These are phyloP conservation scores for Hygrophorus pudorinus DNA, from an alignment of 768 basidiomycete species.

Conservation along the genomic window DNA sequence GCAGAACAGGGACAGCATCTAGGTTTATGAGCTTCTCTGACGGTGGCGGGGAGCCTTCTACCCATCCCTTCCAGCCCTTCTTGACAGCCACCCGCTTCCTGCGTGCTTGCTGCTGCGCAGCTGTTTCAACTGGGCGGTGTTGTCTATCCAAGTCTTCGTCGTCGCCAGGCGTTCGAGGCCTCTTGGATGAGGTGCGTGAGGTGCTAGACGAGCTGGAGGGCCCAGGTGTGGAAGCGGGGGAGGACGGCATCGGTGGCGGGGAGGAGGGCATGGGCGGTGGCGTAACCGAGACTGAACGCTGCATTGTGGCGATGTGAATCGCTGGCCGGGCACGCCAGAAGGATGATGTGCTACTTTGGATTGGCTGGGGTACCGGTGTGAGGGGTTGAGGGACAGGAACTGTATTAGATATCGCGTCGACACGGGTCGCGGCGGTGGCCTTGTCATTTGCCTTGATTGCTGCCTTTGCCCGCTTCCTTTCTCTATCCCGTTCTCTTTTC, in stretches of 20 bases:
- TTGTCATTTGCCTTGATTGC: conserved; percentile 25
- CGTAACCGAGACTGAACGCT: conserved; percentile 65
- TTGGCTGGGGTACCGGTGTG: conserved; percentile 16
- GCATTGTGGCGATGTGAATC: conserved; percentile 60
- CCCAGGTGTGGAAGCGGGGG: conserved; percentile 65
- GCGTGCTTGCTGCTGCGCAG: conserved; percentile 24
- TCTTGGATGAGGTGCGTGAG: conserved; percentile 72
- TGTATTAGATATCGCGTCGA: conserved; percentile 20
- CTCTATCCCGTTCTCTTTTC: conserved; percentile 41
- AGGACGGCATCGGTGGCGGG: conserved; percentile 33
- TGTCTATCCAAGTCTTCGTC: conserved; percentile 28
- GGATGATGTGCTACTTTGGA: conserved; percentile 28
- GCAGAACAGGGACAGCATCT: conserved; percentile 59
- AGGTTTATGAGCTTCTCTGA: conserved; percentile 77
- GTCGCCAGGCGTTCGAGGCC: conserved; percentile 67
- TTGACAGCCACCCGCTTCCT: conserved; percentile 57
- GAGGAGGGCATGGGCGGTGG: conserved; percentile 49
- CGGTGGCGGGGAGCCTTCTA: conserved; percentile 75
- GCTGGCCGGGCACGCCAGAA: conserved; percentile 66
- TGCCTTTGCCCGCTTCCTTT: conserved; percentile 31
- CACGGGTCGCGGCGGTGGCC: conserved; percentile 11
- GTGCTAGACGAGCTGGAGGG: conserved; percentile 66
- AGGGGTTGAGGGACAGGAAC: conserved; percentile 19
- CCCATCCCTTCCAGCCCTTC: conserved; percentile 91
- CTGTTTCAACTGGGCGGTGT: too few relatives aligned